Evolutionary conservation across 2,329 filamentous ascomycete species (phyloP), one percentile per base, ranked within the genome.

Genomic region (Aureobasidium mangrovei): DNA sequence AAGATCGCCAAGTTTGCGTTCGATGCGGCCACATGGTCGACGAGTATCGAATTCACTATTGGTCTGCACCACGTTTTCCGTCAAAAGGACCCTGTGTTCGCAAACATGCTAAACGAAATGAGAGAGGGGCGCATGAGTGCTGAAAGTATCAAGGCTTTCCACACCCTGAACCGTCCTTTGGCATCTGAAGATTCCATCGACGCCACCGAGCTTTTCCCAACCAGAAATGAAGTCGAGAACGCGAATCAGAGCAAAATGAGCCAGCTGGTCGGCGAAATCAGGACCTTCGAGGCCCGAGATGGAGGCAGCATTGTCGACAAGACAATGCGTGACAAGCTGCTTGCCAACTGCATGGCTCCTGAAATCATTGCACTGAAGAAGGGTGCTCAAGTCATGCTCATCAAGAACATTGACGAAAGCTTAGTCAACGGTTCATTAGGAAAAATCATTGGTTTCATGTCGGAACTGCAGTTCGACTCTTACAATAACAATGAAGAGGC

Each of bases 311-410:
- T 85, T 28, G 70, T 70, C 35, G 88, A 95, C 60, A 76, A 77
- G 18, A 71, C 75, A 0, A 70, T 85, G 36, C 84, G 88, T 32
- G 89, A 95, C 43, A 91, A 83, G 65, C 70, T 97, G 0, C 75
- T 98, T 4, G 70, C 80, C 4, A 95, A 91, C 65, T 95, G 94
- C 81, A 96, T 98, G 87, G 91, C 93, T 0, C 91, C 93, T 0
- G 85, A 85, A 62, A 66, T 71, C 0, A 80, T 98, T 24, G 82
- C 86, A 33, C 72, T 98, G 31, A 97, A 96, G 69, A 85, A 93
- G 59, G 88, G 90, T 7, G 88, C 93, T 0, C 94, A 98, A 67
- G 94, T 98, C 42, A 98, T 98, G 93, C 76, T 98, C n/a, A 96
- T 98, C 76, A 98, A 98, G 70, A 98, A 98, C 63, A 85, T 97